A percentile compares a stretch with the other conserved stretches of the same genome.
phyloP scores from a whole-genome alignment of 805 yeast species.

The Wickerhamomyces chaumierensis region DNA sequence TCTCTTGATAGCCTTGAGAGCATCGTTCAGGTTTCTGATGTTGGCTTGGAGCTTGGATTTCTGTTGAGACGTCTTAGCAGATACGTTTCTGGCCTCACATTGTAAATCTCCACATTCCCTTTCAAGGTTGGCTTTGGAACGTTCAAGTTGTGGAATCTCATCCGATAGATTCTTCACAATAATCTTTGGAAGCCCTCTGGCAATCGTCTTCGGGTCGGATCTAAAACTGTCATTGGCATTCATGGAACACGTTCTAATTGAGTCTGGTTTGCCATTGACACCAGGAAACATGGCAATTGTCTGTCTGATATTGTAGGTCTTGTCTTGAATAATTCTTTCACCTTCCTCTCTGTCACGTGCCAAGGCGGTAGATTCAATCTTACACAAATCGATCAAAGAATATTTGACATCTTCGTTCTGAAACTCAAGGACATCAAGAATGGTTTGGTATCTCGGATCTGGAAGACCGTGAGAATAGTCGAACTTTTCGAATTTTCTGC shows the following conservation, averaged over 20 bases:
- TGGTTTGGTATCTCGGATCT: slow-evolving; percentile 26
- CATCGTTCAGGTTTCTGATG: neutral
- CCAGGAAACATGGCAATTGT: neutral
- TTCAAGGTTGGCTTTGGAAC: neutral
- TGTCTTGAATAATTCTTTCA: slow-evolving; percentile 26
- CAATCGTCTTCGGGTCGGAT: slow-evolving; percentile 43
- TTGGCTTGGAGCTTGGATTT: neutral
- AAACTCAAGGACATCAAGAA: slow-evolving; percentile 52
- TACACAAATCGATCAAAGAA: slow-evolving; percentile 50
- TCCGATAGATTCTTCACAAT: slow-evolving; percentile 8
- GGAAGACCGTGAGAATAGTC: slow-evolving; percentile 39
- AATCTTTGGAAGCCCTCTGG: slow-evolving; percentile 10
- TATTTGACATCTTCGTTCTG: slow-evolving; percentile 43
- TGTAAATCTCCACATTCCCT: slow-evolving; percentile 4
- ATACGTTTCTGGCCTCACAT: no score
- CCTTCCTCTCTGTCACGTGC: slow-evolving; percentile 42
- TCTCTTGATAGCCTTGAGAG: slow-evolving; percentile 6
- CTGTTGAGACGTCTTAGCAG: no score
- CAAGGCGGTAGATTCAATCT: slow-evolving; percentile 48
- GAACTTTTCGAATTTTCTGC: slow-evolving; percentile 46
- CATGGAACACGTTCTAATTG: slow-evolving; percentile 11
- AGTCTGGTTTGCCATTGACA: neutral
- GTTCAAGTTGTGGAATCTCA: slow-evolving; percentile 2
- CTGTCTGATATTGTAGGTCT: slow-evolving; percentile 10
- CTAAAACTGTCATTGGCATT: slow-evolving; percentile 31